Percentiles rank a stretch among this genome's conserved stretches.
Evolutionary conservation across 2,329 filamentous ascomycete genomes (phyloP).

Genomic region (Paraconiothyrium sp.): DNA sequence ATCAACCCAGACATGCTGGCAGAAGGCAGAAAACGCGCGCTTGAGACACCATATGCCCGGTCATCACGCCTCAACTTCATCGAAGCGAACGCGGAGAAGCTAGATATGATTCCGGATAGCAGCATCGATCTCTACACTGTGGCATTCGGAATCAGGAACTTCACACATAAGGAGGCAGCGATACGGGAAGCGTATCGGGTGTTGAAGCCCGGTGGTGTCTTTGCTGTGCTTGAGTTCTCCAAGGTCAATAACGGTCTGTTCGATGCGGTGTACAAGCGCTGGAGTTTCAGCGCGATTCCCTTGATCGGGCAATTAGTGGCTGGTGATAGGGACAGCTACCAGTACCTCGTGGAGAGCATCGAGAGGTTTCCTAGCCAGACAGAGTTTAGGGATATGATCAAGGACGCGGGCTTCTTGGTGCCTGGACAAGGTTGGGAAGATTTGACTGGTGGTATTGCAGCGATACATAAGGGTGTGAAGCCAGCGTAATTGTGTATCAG

Average conservation of each 20-base stretch:
- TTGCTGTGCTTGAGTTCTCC: constrained; percentile 95
- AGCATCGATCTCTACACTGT: constrained; percentile 97
- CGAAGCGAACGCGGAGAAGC: constrained; percentile 86
- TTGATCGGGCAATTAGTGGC: constrained; percentile 95
- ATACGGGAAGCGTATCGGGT: constrained; percentile 86
- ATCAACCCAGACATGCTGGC: constrained; percentile 96
- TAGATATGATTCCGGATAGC: constrained; percentile 71
- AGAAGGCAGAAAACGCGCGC: constrained; percentile 83
- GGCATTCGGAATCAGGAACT: constrained; percentile 96
- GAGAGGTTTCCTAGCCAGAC: constrained; percentile 89
- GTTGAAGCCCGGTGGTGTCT: constrained; percentile 92
- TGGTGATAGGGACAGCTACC: constrained; percentile 93
- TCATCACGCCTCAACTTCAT: constrained; percentile 73
- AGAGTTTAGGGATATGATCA: constrained; percentile 84
- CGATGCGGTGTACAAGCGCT: constrained; percentile 89
- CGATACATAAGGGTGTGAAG: constrained; percentile 97
- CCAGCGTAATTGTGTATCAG: constrained; percentile 51
- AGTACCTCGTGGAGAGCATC: constrained; percentile 98
- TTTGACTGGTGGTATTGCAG: constrained; percentile 89
- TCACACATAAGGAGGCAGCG: constrained; percentile 87
- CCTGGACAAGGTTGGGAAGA: constrained; percentile 81
- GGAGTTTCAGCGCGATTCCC: constrained; percentile 95
- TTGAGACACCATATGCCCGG: constrained; percentile 67
- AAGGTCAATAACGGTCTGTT: constrained; percentile 82
- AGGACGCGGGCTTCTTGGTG: constrained; percentile 83